Base-by-base conservation (phyloP, 495 filamentous ascomycete genomes). In the Penicillium dipodomyicola region DNA sequence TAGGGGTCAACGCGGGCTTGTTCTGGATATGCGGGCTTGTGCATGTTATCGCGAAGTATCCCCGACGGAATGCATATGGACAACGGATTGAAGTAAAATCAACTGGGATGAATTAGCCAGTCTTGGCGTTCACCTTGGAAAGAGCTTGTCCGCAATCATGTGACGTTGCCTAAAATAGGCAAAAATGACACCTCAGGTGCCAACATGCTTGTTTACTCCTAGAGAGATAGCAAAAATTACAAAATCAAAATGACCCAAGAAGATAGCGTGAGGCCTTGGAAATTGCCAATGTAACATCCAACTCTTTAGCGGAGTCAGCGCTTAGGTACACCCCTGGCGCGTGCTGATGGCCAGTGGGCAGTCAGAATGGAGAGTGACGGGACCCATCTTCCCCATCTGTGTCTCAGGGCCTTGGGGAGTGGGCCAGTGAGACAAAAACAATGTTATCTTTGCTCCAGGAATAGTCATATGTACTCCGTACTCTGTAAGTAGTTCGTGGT, bases 21-120 rank as follows among this genome's bases (percentile, higher is more conserved):
- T 81, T 80, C 9, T 52, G 54, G 50, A 80, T 72, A 25, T 71
- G 60, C 7, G 65, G 67, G 23, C 17, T 25, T 45, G 5, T 50
- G 17, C 43, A 52, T 55, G 47, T 35, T 22, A 49, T 52, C 48
- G 40, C 11, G 30, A 25, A 43, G 3, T 19, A 11, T 22, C 39
- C 19, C 29, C 14, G 25, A 4, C 14, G 12, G 6, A 39, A 30
- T 44, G 11, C n/a, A 4, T 30, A 22, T 22, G 22, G 22, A 33
- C 22, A 15, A 40, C 27, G 1, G 10, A 39, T 44, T 10, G 25
- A 45, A 11, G 19, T 12, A 20, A 25, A 23, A 23, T 3, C 22
- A 23, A 23, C 22, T 22, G 22, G 22, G 22, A 23, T 23, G 22
- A 23, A 23, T 23, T 14, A 4, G 11, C 14, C 33, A 35, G 49